Evolutionary conservation across 208 protist genomes (phyloP).

Genomic region (Leishmania lainsoni): DNA sequence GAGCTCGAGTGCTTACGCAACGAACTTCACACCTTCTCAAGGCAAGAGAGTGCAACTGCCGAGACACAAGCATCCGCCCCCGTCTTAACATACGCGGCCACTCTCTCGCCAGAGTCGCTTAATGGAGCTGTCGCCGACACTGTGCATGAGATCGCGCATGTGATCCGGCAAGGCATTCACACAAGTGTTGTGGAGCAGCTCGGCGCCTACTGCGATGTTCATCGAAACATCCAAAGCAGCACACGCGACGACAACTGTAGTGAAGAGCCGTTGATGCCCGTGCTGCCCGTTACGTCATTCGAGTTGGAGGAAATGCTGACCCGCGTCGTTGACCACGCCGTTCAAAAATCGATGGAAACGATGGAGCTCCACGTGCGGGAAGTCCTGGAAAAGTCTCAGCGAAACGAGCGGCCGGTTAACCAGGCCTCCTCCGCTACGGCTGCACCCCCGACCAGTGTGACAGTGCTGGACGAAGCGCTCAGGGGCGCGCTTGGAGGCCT

Average conservation of each 20-base stretch:
- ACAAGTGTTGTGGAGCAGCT: constrained; percentile 22
- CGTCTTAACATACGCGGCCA: not conserved
- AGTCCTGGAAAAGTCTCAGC: constrained; percentile 21
- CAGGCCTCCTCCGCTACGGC: not conserved
- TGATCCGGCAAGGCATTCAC: constrained; percentile 11
- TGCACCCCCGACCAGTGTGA: not conserved
- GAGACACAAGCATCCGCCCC: not conserved
- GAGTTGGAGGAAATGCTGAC: constrained; percentile 38
- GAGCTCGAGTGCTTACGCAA: constrained; percentile 9
- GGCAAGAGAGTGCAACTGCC: not conserved
- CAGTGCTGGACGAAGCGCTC: constrained; percentile 9
- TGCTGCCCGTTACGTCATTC: constrained; percentile 35
- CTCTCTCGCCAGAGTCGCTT: constrained; percentile 6
- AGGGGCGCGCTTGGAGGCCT: constrained; percentile 28
- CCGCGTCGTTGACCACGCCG: constrained; percentile 16
- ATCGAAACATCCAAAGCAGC: constrained; percentile 1
- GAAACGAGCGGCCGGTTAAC: not conserved
- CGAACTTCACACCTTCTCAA: constrained; percentile 5
- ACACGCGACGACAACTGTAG: not conserved
- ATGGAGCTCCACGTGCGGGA: constrained; percentile 20
- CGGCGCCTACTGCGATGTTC: constrained; percentile 36
- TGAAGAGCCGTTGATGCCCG: constrained; percentile 16
- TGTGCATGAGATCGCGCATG: constrained; percentile 2
- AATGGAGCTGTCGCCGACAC: not conserved
- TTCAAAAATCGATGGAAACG: constrained; percentile 5